These are phyloP conservation scores for Cladophialophora carrionii DNA, from an alignment of 2,329 filamentous ascomycete species.

Conservation along the genomic window DNA sequence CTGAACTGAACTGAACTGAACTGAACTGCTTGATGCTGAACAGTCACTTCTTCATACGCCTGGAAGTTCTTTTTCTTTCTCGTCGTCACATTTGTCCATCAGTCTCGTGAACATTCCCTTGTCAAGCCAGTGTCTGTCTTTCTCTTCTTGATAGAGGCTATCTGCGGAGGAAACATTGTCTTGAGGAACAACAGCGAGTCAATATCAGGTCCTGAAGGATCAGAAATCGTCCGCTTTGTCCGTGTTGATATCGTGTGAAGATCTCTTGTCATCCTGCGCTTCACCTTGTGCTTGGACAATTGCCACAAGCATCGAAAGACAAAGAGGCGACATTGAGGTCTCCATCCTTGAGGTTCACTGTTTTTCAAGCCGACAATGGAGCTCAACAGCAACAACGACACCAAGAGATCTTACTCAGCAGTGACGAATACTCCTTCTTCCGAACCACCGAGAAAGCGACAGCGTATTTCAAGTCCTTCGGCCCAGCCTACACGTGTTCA, in stretches of 20 bases:
- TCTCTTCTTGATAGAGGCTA: background rate
- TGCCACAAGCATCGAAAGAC: background rate
- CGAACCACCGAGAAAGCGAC: constrained; percentile 2
- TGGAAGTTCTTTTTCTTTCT: background rate
- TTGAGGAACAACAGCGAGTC: background rate
- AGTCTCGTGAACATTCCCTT: background rate
- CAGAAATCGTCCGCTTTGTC: background rate
- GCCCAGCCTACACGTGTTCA: background rate
- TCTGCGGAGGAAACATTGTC: background rate
- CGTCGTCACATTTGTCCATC: background rate
- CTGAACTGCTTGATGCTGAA: background rate
- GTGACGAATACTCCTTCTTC: background rate
- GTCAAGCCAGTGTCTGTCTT: background rate
- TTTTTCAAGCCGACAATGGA: background rate
- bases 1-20: background rate
- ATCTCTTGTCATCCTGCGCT: background rate
- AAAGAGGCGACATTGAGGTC: background rate
- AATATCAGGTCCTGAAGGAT: background rate
- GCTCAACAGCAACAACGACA: background rate
- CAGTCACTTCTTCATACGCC: background rate
- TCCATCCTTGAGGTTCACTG: background rate
- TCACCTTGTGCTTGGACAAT: background rate
- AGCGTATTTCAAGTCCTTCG: background rate
- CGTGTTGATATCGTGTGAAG: background rate
- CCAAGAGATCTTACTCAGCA: background rate